phyloP scores from a whole-genome alignment of 2,329 filamentous ascomycete genomes.

The Neoscytalidium dimidiatum region DNA sequence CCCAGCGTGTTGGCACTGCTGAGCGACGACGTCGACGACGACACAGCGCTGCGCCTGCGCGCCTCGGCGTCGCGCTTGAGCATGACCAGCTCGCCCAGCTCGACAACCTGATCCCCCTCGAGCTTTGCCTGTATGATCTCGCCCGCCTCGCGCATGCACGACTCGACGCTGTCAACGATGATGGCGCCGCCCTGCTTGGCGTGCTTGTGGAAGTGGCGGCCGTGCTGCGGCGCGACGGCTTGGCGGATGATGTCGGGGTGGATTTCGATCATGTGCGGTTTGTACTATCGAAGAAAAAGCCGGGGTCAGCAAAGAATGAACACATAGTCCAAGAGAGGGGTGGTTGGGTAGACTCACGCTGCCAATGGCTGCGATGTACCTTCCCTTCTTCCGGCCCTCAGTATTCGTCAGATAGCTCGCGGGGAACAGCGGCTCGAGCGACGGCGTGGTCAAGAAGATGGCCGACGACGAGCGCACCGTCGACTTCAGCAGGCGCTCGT shows the following conservation, averaged over 20 bases:
- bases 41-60: constrained; percentile 27
- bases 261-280: constrained; percentile 78
- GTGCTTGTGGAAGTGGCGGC: constrained; percentile 67
- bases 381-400: constrained; percentile 68
- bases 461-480: constrained; percentile 73
- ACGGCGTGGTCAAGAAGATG: constrained; percentile 88
- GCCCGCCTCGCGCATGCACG: constrained; percentile 79
- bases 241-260: constrained; percentile 74
- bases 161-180: constrained; percentile 70
- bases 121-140: constrained; percentile 81
- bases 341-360: constrained; percentile 36
- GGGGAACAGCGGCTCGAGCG: constrained; percentile 73
- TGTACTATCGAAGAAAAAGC: no score
- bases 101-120: constrained; percentile 74
- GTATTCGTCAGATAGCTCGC: constrained; percentile 69
- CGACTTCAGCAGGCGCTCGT: constrained; percentile 66
- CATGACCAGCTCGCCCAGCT: constrained; percentile 80
- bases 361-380: constrained; percentile 73
- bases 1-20: constrained; percentile 27
- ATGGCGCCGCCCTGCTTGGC: constrained; percentile 61
- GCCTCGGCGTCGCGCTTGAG: constrained; percentile 56
- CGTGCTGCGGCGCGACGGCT: constrained; percentile 55
- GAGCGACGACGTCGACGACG: not conserved
- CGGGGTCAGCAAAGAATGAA: no score
- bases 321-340: not conserved